These are phyloP conservation scores for Laetiporus sulphureus DNA, from an alignment of 1,284 basidiomycete species.

Conservation along the genomic window DNA sequence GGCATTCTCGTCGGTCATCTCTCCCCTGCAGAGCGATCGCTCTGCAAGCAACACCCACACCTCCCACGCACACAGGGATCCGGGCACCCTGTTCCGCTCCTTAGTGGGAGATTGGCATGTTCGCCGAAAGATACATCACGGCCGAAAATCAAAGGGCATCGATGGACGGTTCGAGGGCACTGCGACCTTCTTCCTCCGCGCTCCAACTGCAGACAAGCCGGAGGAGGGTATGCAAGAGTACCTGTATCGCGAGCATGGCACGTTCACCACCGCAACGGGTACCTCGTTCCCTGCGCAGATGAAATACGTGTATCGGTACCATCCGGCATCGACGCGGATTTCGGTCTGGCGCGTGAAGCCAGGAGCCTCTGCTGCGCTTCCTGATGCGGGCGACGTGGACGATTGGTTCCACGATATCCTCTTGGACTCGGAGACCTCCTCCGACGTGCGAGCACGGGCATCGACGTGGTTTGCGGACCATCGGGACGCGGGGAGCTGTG, in stretches of 20 bases:
- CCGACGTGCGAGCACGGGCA: not conserved
- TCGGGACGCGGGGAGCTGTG: not conserved
- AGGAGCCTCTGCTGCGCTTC: not conserved
- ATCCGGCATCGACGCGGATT: not conserved
- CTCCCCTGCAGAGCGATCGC: no score
- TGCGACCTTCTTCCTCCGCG: not conserved
- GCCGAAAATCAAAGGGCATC: not conserved
- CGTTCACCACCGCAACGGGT: not conserved
- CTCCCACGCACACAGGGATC: not conserved
- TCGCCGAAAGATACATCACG: not conserved
- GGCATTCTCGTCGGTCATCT: no score
- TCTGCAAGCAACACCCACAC: not conserved
- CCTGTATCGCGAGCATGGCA: not conserved
- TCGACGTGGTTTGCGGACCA: not conserved
- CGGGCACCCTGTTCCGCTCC: not conserved
- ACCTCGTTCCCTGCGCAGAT: not conserved
- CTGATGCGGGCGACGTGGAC: not conserved
- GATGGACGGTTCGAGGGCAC: not conserved
- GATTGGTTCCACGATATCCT: not conserved
- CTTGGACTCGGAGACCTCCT: not conserved
- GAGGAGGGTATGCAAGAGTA: not conserved
- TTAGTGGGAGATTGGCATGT: not conserved
- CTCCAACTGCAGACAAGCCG: not conserved
- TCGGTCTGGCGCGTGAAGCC: slow-evolving; percentile 1
- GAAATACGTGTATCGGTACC: not conserved